Base-by-base conservation (phyloP, 2,329 filamentous ascomycete species). In the Beauveria brongniartii region DNA sequence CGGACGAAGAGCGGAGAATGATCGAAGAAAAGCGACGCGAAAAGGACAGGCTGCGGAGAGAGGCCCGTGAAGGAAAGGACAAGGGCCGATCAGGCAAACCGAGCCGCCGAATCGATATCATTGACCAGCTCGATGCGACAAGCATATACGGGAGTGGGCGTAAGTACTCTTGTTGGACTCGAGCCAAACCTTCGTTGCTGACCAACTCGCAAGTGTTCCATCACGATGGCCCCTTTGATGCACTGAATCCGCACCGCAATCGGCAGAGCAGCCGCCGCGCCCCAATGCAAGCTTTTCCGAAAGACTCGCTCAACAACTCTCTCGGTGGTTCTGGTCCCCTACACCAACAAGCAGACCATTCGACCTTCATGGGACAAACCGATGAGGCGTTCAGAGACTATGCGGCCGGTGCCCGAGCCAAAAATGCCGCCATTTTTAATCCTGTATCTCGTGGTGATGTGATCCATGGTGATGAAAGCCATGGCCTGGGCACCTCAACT, bases 191-290 rank as follows among this genome's bases (percentile, higher is more conserved):
- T 24, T 37, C 62, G 28, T 63, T 56, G 48, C 47, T 62, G n/a
- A 60, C 50, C 20, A 53, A n/a, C 37, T 59, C 48, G 9, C 44
- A 69, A 96, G 92, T 96, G 67, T 96, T 97, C 75, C 94, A 99
- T 69, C 94, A 99, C 70, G 94, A 97, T 69, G 94, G 94, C 1
- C 94, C 94, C 5, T 99, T 97, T 69, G 94, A 99, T 74, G 94
- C 94, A 22, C 90, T 94, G 72, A 96, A 96, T 73, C 92, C 94
- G 5, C 90, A 96, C 72, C 90, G 94, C 65, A 99, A 97, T 74
- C 87, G 90, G 62, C 89, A 90, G 70, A 90, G 87, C 68, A 87
- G 88, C 69, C 85, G 87, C 63, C 86, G 89, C 59, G 92, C 94
- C 7, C 94, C 94, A 0, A 97, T 99, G 91, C 88, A 96, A 72